Percentiles rank a stretch among this genome's conserved stretches.
Conservation (phyloP, 345 rosid genomes). For the Heritiera littoralis region DNA sequence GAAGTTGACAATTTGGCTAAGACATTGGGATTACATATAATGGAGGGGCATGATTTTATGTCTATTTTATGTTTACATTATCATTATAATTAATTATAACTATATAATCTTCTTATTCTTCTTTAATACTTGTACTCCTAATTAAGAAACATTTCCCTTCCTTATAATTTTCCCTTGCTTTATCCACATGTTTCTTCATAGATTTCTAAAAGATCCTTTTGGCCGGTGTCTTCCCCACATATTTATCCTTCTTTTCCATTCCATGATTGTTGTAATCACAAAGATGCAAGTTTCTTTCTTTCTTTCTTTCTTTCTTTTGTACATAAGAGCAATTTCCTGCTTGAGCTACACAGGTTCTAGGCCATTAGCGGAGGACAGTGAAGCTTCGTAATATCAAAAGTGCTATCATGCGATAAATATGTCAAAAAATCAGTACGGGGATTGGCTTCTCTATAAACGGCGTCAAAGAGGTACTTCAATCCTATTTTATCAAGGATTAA, state of each 20-base stretch:
- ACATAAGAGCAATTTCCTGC: too few species aligned
- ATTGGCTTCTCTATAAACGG: too few species aligned
- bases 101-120: background rate
- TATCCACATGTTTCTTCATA: background rate
- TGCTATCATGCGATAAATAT: too few species aligned
- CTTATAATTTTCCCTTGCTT: background rate
- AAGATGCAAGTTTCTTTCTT: background rate
- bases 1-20: slow-evolving; percentile 9
- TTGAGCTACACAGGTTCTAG: too few species aligned
- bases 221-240: background rate
- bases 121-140: background rate
- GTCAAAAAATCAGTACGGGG: too few species aligned
- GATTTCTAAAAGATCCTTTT: background rate
- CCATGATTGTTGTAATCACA: background rate
- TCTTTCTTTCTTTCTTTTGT: background rate
- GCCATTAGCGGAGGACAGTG: too few species aligned
- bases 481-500: too few species aligned
- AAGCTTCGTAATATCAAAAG: too few species aligned
- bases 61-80: background rate
- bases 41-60: background rate
- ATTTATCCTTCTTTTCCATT: background rate
- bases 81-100: background rate
- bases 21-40: background rate
- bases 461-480: too few species aligned
- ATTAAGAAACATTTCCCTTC: background rate